Percentiles rank a stretch among this genome's conserved stretches.
Evolutionary conservation across 768 basidiomycete genomes (phyloP).

Genomic region (Scleroderma citrinum): DNA sequence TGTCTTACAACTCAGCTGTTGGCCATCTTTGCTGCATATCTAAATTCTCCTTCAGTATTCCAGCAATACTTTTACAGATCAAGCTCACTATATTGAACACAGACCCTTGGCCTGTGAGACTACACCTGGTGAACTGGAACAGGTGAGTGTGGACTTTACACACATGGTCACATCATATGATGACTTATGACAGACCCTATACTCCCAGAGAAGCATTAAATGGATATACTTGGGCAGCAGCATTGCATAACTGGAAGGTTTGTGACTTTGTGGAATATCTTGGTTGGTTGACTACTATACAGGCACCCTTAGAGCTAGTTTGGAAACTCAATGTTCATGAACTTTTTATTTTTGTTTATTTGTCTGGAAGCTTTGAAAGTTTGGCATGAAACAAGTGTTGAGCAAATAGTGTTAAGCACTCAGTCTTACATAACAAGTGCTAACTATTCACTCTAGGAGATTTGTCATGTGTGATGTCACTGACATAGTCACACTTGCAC

Average conservation of each 20-base stretch:
- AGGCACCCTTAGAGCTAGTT: too few relatives aligned
- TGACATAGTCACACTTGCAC: too few relatives aligned
- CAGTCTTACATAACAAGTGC: too few relatives aligned
- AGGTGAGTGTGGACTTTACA: conserved; percentile 24
- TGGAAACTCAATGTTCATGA: too few relatives aligned
- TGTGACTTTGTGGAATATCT: conserved; percentile 4
- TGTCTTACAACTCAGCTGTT: conserved; percentile 5
- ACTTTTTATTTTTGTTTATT: too few relatives aligned
- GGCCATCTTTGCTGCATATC: conserved; percentile 2
- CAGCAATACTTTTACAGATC: conserved; percentile 54
- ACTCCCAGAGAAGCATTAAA: conserved; percentile 50
- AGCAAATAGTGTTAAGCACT: too few relatives aligned
- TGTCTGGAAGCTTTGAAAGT: too few relatives aligned
- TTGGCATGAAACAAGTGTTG: too few relatives aligned
- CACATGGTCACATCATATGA: background rate
- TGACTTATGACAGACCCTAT: conserved; percentile 30
- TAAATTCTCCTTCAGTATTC: conserved; percentile 23
- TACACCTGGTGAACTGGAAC: conserved; percentile 44
- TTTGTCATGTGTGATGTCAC: too few relatives aligned
- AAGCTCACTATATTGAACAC: conserved; percentile 63
- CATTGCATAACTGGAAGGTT: conserved; percentile 59
- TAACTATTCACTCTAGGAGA: too few relatives aligned
- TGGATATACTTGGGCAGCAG: conserved; percentile 62
- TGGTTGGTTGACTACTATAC: too few relatives aligned
- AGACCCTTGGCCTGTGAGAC: conserved; percentile 57